Evolutionary conservation across 1,284 basidiomycete genomes (phyloP).

Genomic region (Moesziomyces sp.): DNA sequence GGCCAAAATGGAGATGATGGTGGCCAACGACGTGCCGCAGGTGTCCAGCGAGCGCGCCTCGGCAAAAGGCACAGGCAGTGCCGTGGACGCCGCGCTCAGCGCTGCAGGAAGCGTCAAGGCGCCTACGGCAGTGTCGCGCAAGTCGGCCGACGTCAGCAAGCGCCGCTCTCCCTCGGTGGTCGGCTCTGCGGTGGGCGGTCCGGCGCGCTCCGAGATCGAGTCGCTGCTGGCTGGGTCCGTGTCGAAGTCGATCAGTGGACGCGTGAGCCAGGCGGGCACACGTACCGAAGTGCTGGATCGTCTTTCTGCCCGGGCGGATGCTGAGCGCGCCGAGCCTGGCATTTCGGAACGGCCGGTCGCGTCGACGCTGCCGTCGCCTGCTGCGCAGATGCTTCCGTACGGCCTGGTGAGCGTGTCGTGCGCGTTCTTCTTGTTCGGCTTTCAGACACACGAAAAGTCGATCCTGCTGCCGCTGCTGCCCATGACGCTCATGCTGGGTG

Average conservation of each 20-base stretch:
- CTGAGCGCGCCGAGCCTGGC: constrained; percentile 51
- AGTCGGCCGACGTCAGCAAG: constrained; percentile 19
- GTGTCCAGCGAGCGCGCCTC: background rate
- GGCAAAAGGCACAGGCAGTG: background rate
- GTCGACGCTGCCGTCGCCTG: constrained; percentile 76
- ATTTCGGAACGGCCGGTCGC: constrained; percentile 71
- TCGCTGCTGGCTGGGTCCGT: constrained; percentile 53
- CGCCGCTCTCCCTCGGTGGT: constrained; percentile 45
- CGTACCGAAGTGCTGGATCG: background rate
- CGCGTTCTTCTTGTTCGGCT: constrained; percentile 93
- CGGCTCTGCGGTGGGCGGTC: constrained; percentile 27
- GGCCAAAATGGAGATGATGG: constrained; percentile 60
- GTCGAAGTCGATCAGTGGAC: constrained; percentile 24
- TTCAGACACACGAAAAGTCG: constrained; percentile 94
- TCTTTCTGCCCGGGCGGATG: constrained; percentile 56
- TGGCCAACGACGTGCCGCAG: constrained; percentile 33
- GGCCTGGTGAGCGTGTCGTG: constrained; percentile 69
- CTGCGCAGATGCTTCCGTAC: constrained; percentile 62
- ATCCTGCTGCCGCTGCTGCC: constrained; percentile 88
- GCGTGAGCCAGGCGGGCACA: constrained; percentile 11
- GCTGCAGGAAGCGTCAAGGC: constrained; percentile 18
- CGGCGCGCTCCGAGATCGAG: constrained; percentile 40
- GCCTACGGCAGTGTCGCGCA: constrained; percentile 10
- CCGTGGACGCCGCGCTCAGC: background rate
- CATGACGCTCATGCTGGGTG: constrained; percentile 80